Conservation (phyloP, 805 yeast species). For the Spencermartinsiella europaea region DNA sequence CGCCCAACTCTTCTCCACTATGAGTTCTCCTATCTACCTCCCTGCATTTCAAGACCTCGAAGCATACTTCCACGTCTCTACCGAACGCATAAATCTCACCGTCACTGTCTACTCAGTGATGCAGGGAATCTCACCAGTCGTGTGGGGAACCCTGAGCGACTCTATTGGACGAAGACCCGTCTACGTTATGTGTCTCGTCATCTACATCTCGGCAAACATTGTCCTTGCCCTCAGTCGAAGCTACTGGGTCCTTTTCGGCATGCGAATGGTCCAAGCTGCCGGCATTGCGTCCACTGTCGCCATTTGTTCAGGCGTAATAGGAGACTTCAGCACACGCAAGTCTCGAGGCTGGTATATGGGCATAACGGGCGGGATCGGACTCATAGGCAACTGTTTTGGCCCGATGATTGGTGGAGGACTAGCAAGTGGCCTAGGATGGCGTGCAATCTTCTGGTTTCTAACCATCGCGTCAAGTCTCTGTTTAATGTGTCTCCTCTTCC, state of each 20-base stretch:
- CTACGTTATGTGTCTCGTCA: constrained; percentile 46
- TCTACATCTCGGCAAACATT: constrained; percentile 57
- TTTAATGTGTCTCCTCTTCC: constrained; percentile 29
- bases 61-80: constrained; percentile 47
- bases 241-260: constrained; percentile 57
- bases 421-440: constrained; percentile 54
- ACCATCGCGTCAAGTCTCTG: constrained; percentile 56
- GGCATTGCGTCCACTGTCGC: constrained; percentile 75
- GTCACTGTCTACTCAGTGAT: constrained; percentile 70
- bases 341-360: constrained; percentile 73
- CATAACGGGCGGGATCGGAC: constrained; percentile 54
- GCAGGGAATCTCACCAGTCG: constrained; percentile 72
- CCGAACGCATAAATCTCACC: constrained; percentile 59
- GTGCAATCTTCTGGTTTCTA: constrained; percentile 60
- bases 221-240: constrained; percentile 57
- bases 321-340: constrained; percentile 61
- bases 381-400: constrained; percentile 73
- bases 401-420: constrained; percentile 59
- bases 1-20: constrained; percentile 60
- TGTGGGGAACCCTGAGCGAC: constrained; percentile 68
- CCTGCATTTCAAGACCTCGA: constrained; percentile 66
- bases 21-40: constrained; percentile 73
- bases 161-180: constrained; percentile 68
- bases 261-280: constrained; percentile 72
- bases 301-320: constrained; percentile 62